Base-by-base conservation (phyloP, 116 monocot species). In the Cymodocea nodosa region DNA sequence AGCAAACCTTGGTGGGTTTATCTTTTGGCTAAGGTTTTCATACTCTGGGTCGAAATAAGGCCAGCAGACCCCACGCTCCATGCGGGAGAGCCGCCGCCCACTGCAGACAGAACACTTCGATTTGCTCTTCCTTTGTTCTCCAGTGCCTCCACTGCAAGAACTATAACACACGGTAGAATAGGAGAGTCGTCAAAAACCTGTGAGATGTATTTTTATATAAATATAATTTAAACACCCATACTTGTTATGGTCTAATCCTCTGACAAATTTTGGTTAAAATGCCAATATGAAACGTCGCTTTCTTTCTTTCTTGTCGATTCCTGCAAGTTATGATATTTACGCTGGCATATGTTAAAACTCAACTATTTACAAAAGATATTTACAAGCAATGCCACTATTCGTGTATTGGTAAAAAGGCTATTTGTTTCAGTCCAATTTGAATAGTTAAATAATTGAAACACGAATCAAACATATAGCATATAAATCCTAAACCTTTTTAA, bases 21-120 rank as follows among this genome's bases (percentile, higher is more conserved):
- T 84, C 15, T 70, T 51, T 70, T 91, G 87, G 68, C 75, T 91
- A 54, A 80, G 79, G 68, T 82, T 79, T 52, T 91, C 91, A 71
- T 91, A 91, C 36, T 91, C 91, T 9, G 91, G 91, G 70, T 91
- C 91, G 34, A 91, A 91, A 67, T 91, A 87, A 62, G 91, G 87
- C 80, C 76, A 76, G 51, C 57, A 65, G 7, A 68, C 69, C 39
- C 37, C 60, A 52, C 60, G 51, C 37, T 74, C 74, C 74, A 74
- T 74, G 51, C 66, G 35, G 50, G 35, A 51, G 35, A 66, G 66
- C 17, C 52, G 23, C 51, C 15, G 15, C 59, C 59, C 7, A 23
- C 25, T 0, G 22, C 44, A 8, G 44, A 44, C 44, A 44, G 44
- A 44, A 37, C 61, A 22, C 48, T 23, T 23, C 64, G 10, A 15